These are phyloP conservation scores for Ambrosiella beaveri DNA, from an alignment of 2,329 filamentous ascomycete genomes.

Conservation along the genomic window DNA sequence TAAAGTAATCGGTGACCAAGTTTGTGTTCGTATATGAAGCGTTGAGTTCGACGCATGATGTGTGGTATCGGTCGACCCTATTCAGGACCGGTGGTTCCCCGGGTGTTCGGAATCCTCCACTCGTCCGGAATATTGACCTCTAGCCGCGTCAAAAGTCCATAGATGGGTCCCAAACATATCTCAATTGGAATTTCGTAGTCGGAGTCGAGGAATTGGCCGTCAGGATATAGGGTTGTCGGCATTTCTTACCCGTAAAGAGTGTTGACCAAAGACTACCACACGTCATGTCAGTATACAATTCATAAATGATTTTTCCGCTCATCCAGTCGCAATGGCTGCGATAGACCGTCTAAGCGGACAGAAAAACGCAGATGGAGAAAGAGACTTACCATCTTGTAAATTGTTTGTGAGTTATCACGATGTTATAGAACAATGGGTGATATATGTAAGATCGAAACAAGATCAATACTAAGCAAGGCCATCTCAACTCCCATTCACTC, in stretches of 20 bases:
- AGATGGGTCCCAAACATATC: not conserved
- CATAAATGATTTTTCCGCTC: not conserved
- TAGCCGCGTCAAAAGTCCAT: no score
- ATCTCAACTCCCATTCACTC: not conserved
- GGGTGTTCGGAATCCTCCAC: no score
- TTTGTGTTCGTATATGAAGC: no score
- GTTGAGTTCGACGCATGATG: no score
- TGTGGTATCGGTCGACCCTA: no score
- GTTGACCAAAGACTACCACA: constrained; percentile 23
- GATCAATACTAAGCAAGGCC: not conserved
- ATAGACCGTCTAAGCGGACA: no score
- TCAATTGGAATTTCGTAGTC: not conserved
- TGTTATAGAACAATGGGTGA: not conserved
- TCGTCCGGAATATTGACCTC: no score
- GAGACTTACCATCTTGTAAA: constrained; percentile 9
- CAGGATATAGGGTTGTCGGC: not conserved
- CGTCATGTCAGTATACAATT: not conserved
- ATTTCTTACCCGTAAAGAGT: constrained; percentile 42
- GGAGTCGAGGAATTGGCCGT: not conserved
- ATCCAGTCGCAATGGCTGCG: not conserved
- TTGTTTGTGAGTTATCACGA: constrained; percentile 5
- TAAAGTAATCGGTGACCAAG: no score
- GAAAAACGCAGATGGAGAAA: constrained; percentile 16
- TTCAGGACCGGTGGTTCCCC: no score
- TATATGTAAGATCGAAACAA: not conserved